Base-by-base conservation (phyloP, 1,284 basidiomycete genomes). In the Moesziomyces sp. region DNA sequence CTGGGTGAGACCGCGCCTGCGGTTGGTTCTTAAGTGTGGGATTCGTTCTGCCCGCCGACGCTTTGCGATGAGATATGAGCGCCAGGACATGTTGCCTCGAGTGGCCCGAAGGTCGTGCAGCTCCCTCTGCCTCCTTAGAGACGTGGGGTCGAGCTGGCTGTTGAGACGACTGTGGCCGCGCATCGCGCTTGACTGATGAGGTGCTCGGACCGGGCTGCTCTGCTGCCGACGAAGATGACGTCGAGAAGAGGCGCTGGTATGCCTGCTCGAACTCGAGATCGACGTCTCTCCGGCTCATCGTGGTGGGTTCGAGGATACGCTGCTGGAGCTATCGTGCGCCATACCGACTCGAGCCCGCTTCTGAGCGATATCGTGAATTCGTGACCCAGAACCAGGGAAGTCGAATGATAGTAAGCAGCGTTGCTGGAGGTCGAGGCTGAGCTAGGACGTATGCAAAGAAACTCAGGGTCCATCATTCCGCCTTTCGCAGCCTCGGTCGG, bases 191-290 rank as follows among this genome's bases (percentile, higher is more conserved):
- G 30, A 10, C 11, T 33, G 18, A 44, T 2, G 28, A 7, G 11
- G 24, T 18, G 35, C 35, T 47, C 10, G 13, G n/a, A 35, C 30
- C 1, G 9, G 38, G 13, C 21, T 44, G 33, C 6, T 30, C 44
- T 19, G 14, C 38, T 24, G 45, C 6, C 4, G 43, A 8, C 5
- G 53, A 18, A 7, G 62, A 53, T 5, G 38, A 40, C 16, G 45
- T 50, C 6, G 57, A 55, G 30, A 70, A 70, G 43, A 70, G 61
- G 21, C 69, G 69, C 42, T 59, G 50, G 18, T 64, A 67, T 10
- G 70, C 70, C 42, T 60, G 46, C 30, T 73, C 70, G 46, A 73
- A 73, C 30, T 67, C 70, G 53, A 53, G 42, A 59, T 73, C 70
- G 51, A 63, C 54, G 45, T 73, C 70, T 38, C 58, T 53, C 35